These are phyloP conservation scores for Sequoia sempervirens DNA, from an alignment of 75 land plant genomes.

Conservation along the genomic window DNA sequence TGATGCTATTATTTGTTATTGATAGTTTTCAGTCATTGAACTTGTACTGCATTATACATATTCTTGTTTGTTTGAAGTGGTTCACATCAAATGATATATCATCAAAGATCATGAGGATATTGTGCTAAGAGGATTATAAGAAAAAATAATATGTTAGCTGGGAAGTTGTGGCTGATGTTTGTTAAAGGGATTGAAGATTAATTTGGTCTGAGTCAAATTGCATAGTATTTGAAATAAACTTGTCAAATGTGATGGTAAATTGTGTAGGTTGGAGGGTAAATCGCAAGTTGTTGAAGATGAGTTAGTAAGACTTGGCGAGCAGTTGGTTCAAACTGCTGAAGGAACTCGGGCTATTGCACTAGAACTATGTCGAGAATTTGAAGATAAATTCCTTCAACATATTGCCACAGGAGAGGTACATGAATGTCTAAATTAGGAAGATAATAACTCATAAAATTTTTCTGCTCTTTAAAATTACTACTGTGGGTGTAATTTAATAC, in stretches of 20 bases:
- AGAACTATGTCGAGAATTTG: slow-evolving; percentile 99
- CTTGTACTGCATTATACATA: background rate
- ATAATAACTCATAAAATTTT: background rate
- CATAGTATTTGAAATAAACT: background rate
- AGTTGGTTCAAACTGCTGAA: slow-evolving; percentile 75
- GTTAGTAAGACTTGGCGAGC: slow-evolving; percentile 86
- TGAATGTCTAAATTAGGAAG: too few relatives aligned
- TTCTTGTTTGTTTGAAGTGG: background rate
- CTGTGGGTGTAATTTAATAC: background rate
- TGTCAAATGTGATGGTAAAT: background rate
- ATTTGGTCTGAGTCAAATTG: background rate
- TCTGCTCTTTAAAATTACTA: background rate
- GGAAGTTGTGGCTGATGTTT: background rate
- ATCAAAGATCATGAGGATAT: background rate
- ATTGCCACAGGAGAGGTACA: slow-evolving; percentile 86
- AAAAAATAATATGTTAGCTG: background rate
- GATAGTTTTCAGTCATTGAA: background rate
- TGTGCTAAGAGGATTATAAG: background rate
- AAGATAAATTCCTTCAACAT: slow-evolving; percentile 90
- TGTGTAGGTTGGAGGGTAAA: slow-evolving; percentile 79
- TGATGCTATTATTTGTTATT: background rate
- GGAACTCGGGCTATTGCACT: slow-evolving; percentile 95
- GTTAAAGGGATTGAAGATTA: background rate
- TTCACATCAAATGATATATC: background rate
- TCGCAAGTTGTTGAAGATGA: slow-evolving; percentile 90